phyloP scores from a whole-genome alignment of 2,329 filamentous ascomycete species.

The Aspergillus candidus region DNA sequence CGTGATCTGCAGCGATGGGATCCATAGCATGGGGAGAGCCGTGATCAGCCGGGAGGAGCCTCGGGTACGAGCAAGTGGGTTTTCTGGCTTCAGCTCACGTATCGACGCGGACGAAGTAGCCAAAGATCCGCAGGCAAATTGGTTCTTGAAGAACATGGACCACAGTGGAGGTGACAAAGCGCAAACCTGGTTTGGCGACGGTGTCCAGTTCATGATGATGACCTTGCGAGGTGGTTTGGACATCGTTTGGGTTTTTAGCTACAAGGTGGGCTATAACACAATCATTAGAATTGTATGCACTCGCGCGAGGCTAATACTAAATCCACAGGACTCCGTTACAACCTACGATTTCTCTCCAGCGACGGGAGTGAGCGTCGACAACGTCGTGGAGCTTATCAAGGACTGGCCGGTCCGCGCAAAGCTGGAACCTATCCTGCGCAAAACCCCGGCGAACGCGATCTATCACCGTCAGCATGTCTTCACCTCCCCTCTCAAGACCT shows the following conservation, averaged over 20 bases:
- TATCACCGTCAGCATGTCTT: conserved; percentile 29
- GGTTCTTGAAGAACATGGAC: not conserved
- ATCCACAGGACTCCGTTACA: not conserved
- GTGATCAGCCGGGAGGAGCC: not conserved
- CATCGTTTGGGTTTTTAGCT: not conserved
- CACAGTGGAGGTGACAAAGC: not conserved
- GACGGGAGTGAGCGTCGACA: not conserved
- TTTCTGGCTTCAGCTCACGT: not conserved
- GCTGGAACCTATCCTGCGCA: conserved; percentile 26
- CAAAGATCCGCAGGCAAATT: not conserved
- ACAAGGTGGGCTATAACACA: too few relatives aligned
- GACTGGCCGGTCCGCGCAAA: not conserved
- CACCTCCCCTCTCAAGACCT: conserved; percentile 15
- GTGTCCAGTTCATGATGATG: not conserved
- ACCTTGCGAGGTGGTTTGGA: not conserved
- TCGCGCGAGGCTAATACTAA: too few relatives aligned
- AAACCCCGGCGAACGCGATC: conserved; percentile 42
- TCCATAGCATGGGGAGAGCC: not conserved
- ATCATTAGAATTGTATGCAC: too few relatives aligned
- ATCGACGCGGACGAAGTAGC: not conserved
- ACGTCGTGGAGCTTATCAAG: not conserved
- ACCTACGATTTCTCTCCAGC: not conserved
- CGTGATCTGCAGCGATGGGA: conserved; percentile 2
- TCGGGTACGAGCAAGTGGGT: not conserved
- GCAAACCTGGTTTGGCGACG: not conserved